Conservation (phyloP, 78 protist species). For the Dictyostelium capitatum region DNA sequence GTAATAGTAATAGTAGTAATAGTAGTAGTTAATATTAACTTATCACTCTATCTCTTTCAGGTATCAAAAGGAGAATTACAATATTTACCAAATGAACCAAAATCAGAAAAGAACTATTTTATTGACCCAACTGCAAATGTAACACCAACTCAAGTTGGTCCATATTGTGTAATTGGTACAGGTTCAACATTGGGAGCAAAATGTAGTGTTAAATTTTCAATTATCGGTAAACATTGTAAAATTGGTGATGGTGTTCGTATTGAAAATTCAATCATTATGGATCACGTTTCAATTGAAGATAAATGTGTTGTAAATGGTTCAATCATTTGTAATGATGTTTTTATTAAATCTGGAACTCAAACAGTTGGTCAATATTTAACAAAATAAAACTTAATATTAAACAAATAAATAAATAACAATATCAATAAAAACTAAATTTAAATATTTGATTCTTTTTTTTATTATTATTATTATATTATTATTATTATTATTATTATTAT, state of each 20-base stretch:
- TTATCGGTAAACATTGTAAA: constrained; percentile 83
- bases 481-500: not conserved
- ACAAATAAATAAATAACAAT: not conserved
- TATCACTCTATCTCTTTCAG: too few species aligned
- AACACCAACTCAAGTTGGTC: constrained; percentile 71
- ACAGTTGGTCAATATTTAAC: constrained; percentile 10
- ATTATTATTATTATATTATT: not conserved
- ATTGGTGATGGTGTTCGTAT: constrained; percentile 79
- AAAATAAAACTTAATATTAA: not conserved
- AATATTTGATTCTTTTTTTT: not conserved
- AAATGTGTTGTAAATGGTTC: constrained; percentile 18
- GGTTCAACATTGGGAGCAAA: constrained; percentile 73
- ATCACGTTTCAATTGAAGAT: constrained; percentile 83
- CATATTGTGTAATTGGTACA: constrained; percentile 84
- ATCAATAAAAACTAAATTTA: not conserved
- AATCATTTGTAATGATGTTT: constrained; percentile 37
- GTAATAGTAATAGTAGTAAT: not conserved
- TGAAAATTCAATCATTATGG: constrained; percentile 87
- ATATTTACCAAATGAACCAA: constrained; percentile 51
- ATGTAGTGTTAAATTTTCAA: constrained; percentile 76
- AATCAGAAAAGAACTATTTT: constrained; percentile 62
- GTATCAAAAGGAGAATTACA: constrained; percentile 34
- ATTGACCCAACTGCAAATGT: constrained; percentile 71
- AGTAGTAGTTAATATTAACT: not conserved
- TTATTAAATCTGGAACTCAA: constrained; percentile 7